Conservation (phyloP, 345 rosid species). For the sweet orange (Citrus sinensis) region DVS_A1.0 CM039162.1:5836001-5836500, state of each 20-base stretch:
- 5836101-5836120: constrained; percentile 58
- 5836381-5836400: constrained; percentile 83
- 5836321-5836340: constrained; percentile 84
- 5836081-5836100: constrained; percentile 48
- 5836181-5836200: constrained; percentile 82
- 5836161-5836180: constrained; percentile 55
- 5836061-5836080: constrained; percentile 51
- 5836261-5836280: constrained; percentile 75
- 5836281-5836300: constrained; percentile 80
- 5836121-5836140: constrained; percentile 50
- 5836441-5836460: constrained; percentile 32
- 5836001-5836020: constrained; percentile 55
- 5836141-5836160: constrained; percentile 33
- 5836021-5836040: constrained; percentile 57
- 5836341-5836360: constrained; percentile 71
- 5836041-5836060: constrained; percentile 51
- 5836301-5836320: constrained; percentile 86
- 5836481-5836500: constrained; percentile 9
- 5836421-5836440: constrained; percentile 80
- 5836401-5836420: constrained; percentile 75
- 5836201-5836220: constrained; percentile 68
- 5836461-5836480: constrained; percentile 24
- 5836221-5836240: constrained; percentile 57
- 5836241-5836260: constrained; percentile 56
- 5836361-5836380: constrained; percentile 91